Evolutionary conservation across 495 filamentous ascomycete genomes (phyloP).

Genomic region (Hypoxylon intermedium): DNA sequence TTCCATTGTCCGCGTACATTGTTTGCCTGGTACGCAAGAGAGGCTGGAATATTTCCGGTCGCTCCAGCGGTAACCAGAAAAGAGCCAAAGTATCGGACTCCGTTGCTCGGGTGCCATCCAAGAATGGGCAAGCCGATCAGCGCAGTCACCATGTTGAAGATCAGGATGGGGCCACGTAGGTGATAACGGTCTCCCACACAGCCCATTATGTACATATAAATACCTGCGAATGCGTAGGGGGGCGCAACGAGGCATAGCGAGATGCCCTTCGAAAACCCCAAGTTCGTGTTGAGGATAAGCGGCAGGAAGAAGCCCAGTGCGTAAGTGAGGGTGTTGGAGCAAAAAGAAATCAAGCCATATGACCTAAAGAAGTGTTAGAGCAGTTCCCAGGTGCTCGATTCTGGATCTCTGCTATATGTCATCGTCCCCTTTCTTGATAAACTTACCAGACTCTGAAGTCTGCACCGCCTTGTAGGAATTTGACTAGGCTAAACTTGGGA

Average conservation of each 20-base stretch:
- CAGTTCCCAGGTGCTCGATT: slow-evolving; percentile 44
- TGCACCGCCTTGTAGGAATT: slow-evolving; percentile 54
- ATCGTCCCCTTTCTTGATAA: background rate
- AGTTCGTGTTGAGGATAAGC: slow-evolving; percentile 63
- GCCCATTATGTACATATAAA: slow-evolving; percentile 62
- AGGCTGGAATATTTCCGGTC: slow-evolving; percentile 63
- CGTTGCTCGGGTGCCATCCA: slow-evolving; percentile 57
- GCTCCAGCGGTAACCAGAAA: slow-evolving; percentile 63
- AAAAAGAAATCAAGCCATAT: slow-evolving; percentile 62
- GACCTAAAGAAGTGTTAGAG: slow-evolving; percentile 32
- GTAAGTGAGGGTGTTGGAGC: slow-evolving; percentile 63
- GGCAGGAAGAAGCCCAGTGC: slow-evolving; percentile 71
- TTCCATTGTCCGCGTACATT: slow-evolving; percentile 74
- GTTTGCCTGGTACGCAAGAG: slow-evolving; percentile 65
- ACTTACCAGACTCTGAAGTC: slow-evolving; percentile 64
- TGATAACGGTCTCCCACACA: slow-evolving; percentile 63
- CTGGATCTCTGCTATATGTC: background rate
- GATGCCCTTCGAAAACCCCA: slow-evolving; percentile 61
- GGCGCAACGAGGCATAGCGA: slow-evolving; percentile 68
- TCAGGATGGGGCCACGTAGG: slow-evolving; percentile 61
- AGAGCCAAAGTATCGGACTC: slow-evolving; percentile 64
- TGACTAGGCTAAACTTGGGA: slow-evolving; percentile 57
- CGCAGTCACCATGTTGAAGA: slow-evolving; percentile 54
- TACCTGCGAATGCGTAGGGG: slow-evolving; percentile 63
- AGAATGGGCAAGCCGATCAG: slow-evolving; percentile 54